phyloP scores from a whole-genome alignment of 371 early-diverging fungal genomes.

The Syncephalis plumigaleata region DNA sequence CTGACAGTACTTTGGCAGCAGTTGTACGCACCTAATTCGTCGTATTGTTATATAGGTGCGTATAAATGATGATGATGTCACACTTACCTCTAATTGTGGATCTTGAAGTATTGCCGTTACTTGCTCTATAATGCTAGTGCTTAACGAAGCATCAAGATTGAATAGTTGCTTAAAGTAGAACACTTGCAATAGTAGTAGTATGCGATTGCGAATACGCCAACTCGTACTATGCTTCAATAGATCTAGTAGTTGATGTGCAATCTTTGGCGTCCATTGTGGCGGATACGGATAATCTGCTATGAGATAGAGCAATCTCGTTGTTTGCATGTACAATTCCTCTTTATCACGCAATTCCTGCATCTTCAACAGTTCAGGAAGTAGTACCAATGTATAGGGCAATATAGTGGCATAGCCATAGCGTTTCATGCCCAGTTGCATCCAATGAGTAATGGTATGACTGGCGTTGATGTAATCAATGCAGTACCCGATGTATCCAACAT shows the following conservation, averaged over 20 bases:
- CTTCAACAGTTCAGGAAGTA: conserved; percentile 36
- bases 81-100: conserved; percentile 49
- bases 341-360: conserved; percentile 67
- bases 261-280: conserved; percentile 21
- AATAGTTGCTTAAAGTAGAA: conserved; percentile 61
- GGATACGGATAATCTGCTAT: conserved; percentile 37
- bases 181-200: conserved; percentile 59
- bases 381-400: conserved; percentile 23
- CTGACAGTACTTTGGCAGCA: conserved; percentile 65
- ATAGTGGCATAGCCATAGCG: not conserved
- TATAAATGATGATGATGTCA: not conserved
- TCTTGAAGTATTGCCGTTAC: conserved; percentile 47
- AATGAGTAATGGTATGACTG: not conserved
- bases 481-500: conserved; percentile 4
- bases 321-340: conserved; percentile 43
- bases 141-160: conserved; percentile 26
- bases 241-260: conserved; percentile 31
- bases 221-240: conserved; percentile 14
- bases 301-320: conserved; percentile 25
- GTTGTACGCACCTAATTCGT: too few relatives aligned
- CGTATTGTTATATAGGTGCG: too few relatives aligned
- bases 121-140: conserved; percentile 35
- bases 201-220: conserved; percentile 57
- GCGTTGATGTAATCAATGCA: conserved; percentile 33
- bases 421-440: not conserved